Evolutionary conservation across 2,329 filamentous ascomycete species (phyloP).

Genomic region (Xylaria sp.): DNA sequence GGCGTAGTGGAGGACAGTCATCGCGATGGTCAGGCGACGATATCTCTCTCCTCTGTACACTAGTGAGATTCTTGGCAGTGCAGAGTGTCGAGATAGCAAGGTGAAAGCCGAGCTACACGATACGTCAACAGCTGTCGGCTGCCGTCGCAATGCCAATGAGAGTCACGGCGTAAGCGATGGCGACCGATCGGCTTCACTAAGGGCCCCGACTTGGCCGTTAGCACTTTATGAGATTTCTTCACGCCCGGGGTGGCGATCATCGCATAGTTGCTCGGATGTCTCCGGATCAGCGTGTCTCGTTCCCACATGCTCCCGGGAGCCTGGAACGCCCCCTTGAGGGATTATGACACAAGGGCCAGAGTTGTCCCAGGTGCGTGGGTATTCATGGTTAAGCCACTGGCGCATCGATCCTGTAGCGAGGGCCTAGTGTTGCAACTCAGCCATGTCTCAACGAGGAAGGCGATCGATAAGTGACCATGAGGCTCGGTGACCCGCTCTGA

Average conservation of each 20-base stretch:
- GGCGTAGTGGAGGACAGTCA: slow-evolving; percentile 16
- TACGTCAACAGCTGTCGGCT: not conserved
- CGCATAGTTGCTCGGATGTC: slow-evolving; percentile 26
- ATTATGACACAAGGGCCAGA: slow-evolving; percentile 11
- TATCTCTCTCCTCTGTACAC: slow-evolving; percentile 12
- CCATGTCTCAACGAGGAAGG: slow-evolving; percentile 35
- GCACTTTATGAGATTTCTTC: no score
- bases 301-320: not conserved
- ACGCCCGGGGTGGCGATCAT: slow-evolving; percentile 19
- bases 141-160: slow-evolving; percentile 12
- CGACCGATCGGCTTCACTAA: slow-evolving; percentile 8
- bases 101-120: slow-evolving; percentile 4
- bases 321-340: slow-evolving; percentile 3
- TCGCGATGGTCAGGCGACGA: slow-evolving; percentile 20
- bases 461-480: slow-evolving; percentile 19
- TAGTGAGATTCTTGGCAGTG: slow-evolving; percentile 31
- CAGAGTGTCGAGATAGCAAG: slow-evolving; percentile 16
- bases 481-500: slow-evolving; percentile 18
- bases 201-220: not conserved
- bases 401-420: not conserved
- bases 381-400: not conserved
- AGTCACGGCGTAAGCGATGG: slow-evolving; percentile 10
- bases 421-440: slow-evolving; percentile 6
- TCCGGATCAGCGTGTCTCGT: slow-evolving; percentile 34
- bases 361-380: slow-evolving; percentile 13